Percentiles rank a stretch among this genome's conserved stretches.
Conservation (phyloP, 345 rosid genomes). For the Eutrema japonicum region DNA sequence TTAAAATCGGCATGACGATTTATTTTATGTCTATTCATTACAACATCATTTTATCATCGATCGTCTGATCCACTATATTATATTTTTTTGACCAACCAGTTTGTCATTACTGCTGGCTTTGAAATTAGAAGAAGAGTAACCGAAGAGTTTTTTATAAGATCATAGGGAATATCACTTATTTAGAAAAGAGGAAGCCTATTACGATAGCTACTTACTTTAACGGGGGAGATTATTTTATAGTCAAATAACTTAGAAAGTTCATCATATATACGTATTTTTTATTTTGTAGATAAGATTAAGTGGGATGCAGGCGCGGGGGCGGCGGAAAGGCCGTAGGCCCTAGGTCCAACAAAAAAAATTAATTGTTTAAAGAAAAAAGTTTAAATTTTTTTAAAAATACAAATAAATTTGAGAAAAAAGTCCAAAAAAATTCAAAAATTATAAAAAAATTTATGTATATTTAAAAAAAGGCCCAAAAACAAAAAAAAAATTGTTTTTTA, state of each 20-base stretch:
- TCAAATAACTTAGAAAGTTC: constrained; percentile 6
- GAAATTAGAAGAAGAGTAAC: constrained; percentile 33
- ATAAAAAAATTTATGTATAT: no score
- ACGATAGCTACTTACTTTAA: constrained; percentile 38
- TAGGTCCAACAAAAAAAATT: no score
- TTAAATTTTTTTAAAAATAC: no score
- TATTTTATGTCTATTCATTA: constrained; percentile 1
- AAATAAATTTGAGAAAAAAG: no score
- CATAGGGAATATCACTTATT: constrained; percentile 25
- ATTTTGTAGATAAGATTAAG: constrained; percentile 14
- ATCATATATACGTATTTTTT: constrained; percentile 32
- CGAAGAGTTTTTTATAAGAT: constrained; percentile 11
- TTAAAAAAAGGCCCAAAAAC: no score
- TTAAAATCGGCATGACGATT: no score
- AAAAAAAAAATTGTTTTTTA: no score
- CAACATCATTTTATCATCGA: background rate
- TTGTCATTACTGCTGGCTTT: constrained; percentile 36
- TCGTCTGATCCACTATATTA: constrained; percentile 21
- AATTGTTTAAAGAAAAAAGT: no score
- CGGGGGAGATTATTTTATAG: constrained; percentile 25
- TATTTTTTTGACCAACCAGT: background rate
- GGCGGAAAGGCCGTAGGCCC: no score
- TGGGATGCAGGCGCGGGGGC: no score
- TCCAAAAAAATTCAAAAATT: no score
- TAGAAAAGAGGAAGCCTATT: constrained; percentile 28